Conservation (phyloP, 1,284 basidiomycete species). For the Melampsora larici-populina region DNA sequence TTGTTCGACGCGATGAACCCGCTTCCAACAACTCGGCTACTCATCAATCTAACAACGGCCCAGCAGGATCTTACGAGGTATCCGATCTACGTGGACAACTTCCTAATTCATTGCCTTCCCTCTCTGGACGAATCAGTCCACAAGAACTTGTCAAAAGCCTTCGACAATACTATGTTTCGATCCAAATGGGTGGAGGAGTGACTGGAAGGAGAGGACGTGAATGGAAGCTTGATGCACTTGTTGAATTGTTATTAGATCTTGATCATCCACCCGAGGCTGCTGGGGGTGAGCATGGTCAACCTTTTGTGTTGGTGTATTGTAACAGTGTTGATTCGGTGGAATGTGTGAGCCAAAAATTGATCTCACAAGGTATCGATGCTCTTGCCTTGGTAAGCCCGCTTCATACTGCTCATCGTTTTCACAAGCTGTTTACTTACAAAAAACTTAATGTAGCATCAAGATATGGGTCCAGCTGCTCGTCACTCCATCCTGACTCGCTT, state of each 20-base stretch:
- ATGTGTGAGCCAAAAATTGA: constrained; percentile 7
- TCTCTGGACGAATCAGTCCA: no score
- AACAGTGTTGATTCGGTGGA: constrained; percentile 38
- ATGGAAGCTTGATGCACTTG: constrained; percentile 3
- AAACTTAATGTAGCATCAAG: constrained; percentile 10
- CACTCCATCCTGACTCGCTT: constrained; percentile 26
- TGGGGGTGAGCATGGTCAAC: background rate
- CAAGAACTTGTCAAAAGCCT: no score
- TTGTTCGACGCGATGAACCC: constrained; percentile 30
- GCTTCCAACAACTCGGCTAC: no score
- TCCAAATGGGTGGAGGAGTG: no score
- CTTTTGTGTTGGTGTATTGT: constrained; percentile 23
- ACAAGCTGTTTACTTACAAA: background rate
- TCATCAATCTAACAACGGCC: no score
- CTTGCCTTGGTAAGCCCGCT: constrained; percentile 11
- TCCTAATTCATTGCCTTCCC: no score
- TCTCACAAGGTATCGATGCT: constrained; percentile 7
- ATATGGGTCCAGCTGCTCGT: constrained; percentile 29
- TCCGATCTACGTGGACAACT: no score
- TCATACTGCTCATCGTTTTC: no score
- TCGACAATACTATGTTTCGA: no score
- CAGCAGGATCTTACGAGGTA: no score
- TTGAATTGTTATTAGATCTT: constrained; percentile 10
- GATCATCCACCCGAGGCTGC: background rate
- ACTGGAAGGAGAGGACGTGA: background rate